Base-by-base conservation (phyloP, 805 yeast species). In the Candida maris region DNA sequence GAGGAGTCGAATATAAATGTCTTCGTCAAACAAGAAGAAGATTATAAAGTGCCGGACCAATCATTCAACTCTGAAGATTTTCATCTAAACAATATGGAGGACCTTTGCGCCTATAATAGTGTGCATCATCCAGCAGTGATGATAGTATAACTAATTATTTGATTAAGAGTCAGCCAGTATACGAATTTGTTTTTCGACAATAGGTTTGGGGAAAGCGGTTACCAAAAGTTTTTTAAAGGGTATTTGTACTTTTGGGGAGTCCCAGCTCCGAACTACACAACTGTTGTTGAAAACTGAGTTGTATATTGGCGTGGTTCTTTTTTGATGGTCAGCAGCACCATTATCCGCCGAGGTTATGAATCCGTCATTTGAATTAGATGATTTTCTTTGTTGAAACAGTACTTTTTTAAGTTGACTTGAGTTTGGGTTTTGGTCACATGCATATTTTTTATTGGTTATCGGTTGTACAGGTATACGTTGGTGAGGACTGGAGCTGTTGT, bases 111-210 rank as follows among this genome's bases (percentile, higher is more conserved):
- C 47, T 56, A 53, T 59, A 59, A 60, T 53, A 54, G 56, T 51
- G 63, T 61, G 66, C 66, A 61, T 57, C 62, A 57, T 61, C 62
- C 65, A 61, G 66, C 66, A 60, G 65, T 39, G 62, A 52, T 61
- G 66, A 48, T 53, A 39, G 42, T 39, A 31, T 37, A 37, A 38
- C 31, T 18, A 17, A 21, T 38, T 43, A 38, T 34, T 28, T 27
- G 30, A 36, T 34, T 36, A 38, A 39, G 36, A 32, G 23, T 9
- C 29, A 35, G 16, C n/a, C 6, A 22, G 24, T n/a, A 27, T 9
- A 22, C 8, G 15, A 9, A n/a, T 22, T 12, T 12, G 15, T 12
- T 7, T 22, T 21, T 21, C 12, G 8, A 13, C 28, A 25, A 25
- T 16, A 25, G 10, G 21, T 7, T 17, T 28, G 19, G 5, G 17